Percentiles rank a stretch among this genome's conserved stretches.
phyloP scores from a whole-genome alignment of 352 stramenopile genomes.

The Phytophthora agathidicida region DNA sequence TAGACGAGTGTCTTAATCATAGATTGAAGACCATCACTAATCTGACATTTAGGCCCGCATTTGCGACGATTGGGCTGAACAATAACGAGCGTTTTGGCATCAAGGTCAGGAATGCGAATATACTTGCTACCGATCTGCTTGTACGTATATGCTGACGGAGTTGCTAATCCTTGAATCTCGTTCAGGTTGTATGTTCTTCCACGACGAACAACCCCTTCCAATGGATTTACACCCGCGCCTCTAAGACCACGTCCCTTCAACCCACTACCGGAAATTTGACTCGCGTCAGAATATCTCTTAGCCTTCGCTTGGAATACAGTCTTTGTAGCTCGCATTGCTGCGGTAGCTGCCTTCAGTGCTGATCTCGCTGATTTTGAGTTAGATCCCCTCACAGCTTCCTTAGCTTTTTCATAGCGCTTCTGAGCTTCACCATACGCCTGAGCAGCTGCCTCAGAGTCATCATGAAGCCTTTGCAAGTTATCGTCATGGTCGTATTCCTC shows the following conservation, averaged over 20 bases:
- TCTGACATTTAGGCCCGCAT: slow-evolving; percentile 5
- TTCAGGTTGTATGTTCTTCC: slow-evolving; percentile 21
- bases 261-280: neutral
- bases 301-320: neutral
- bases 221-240: slow-evolving; percentile 7
- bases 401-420: slow-evolving; percentile 8
- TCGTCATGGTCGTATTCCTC: slow-evolving; percentile 12
- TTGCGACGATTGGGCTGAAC: slow-evolving; percentile 13
- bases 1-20: slow-evolving; percentile 7
- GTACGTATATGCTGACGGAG: slow-evolving; percentile 12
- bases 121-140: slow-evolving; percentile 1
- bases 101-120: slow-evolving; percentile 6
- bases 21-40: slow-evolving; percentile 1
- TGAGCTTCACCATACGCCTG: slow-evolving; percentile 19
- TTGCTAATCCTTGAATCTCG: slow-evolving; percentile 15
- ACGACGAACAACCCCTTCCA: slow-evolving; percentile 10
- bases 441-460: slow-evolving; percentile 19
- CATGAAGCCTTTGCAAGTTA: slow-evolving; percentile 23
- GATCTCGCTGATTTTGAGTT: neutral
- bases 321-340: neutral
- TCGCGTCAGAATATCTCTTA: neutral
- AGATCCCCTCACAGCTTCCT: neutral
- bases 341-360: neutral
- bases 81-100: slow-evolving; percentile 4
- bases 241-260: slow-evolving; percentile 1